Conservation (phyloP, 2,329 filamentous ascomycete genomes). For the Aspergillus pseudonomiae region DNA sequence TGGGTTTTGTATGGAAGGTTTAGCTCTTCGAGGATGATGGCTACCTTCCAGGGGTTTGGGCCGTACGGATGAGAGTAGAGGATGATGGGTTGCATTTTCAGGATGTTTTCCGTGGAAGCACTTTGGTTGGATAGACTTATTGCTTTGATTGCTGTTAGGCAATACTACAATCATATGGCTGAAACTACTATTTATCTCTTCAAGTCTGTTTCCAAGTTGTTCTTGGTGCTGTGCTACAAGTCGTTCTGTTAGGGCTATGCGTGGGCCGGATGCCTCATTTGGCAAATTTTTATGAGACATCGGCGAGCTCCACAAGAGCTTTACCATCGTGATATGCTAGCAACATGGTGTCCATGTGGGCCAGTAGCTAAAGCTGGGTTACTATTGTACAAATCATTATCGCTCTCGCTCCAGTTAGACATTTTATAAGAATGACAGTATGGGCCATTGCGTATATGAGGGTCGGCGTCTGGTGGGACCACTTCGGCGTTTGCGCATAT, state of each 20-base stretch:
- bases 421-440: background rate
- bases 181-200: background rate
- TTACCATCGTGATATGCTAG: background rate
- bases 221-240: background rate
- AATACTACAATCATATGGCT: too few species aligned
- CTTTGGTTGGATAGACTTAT: rapidly evolving
- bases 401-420: background rate
- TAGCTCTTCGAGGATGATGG: constrained; percentile 32
- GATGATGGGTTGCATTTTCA: background rate
- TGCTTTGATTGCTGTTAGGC: background rate
- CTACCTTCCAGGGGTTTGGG: constrained; percentile 34
- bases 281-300: background rate
- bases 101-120: background rate
- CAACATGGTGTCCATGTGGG: background rate
- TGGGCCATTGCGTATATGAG: background rate
- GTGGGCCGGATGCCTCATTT: too few species aligned
- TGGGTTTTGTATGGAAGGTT: constrained; percentile 27
- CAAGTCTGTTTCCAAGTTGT: too few species aligned
- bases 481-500: background rate
- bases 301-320: background rate
- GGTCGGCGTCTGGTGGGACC: background rate
- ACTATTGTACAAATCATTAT: background rate
- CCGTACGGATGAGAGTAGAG: constrained; percentile 3
- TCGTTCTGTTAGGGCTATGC: background rate
- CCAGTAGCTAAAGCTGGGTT: background rate